Evolutionary conservation across 306 rosid genomes (phyloP).

Genomic region (Medicago ruthenica): DNA sequence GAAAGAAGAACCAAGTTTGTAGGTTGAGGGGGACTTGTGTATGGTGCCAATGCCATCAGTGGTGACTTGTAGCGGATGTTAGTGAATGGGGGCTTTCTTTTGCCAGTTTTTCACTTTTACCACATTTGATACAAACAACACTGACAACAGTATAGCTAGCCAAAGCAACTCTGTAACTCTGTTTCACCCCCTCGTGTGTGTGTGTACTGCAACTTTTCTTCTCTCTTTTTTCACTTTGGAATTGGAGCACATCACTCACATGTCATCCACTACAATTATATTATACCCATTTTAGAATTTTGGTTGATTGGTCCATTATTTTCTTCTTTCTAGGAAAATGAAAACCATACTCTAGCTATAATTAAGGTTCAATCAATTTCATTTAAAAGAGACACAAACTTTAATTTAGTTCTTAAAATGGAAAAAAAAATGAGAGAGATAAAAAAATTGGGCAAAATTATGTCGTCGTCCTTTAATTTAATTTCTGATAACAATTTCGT

Average conservation of each 20-base stretch:
- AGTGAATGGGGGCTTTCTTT: slow-evolving; percentile 44
- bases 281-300: background rate
- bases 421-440: background rate
- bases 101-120: slow-evolving; percentile 40
- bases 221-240: slow-evolving; percentile 14
- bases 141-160: slow-evolving; percentile 40
- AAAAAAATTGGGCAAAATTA: too few relatives aligned
- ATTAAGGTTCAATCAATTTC: slow-evolving; percentile 3
- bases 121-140: slow-evolving; percentile 42
- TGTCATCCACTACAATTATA: slow-evolving; percentile 33
- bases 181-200: slow-evolving; percentile 54
- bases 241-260: slow-evolving; percentile 42
- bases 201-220: slow-evolving; percentile 4
- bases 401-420: background rate
- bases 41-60: background rate
- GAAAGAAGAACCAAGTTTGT: slow-evolving; percentile 8
- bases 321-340: slow-evolving; percentile 23
- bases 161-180: slow-evolving; percentile 45
- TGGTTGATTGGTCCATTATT: slow-evolving; percentile 9
- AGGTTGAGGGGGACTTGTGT: slow-evolving; percentile 40
- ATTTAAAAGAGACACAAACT: background rate
- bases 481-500: too few relatives aligned
- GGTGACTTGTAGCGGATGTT: slow-evolving; percentile 40
- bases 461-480: too few relatives aligned
- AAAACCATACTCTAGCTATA: slow-evolving; percentile 14